Evolutionary conservation across 371 early-diverging fungal species (phyloP).

Genomic region (Nematocida minor): DNA sequence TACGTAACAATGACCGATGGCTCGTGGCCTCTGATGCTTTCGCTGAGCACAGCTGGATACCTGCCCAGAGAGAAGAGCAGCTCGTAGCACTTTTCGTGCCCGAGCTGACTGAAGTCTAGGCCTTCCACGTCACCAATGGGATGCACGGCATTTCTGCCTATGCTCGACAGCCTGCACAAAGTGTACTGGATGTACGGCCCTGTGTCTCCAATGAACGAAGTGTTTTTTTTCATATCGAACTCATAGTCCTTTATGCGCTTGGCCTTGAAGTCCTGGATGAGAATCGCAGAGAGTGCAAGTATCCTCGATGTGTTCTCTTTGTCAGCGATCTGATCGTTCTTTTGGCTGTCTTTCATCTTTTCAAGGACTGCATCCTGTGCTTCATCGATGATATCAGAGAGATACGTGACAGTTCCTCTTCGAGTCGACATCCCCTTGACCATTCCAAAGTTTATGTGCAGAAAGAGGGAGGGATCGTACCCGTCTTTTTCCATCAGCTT

Average conservation of each 20-base stretch:
- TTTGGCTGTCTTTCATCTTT: conserved; percentile 79
- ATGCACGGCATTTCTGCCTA: conserved; percentile 68
- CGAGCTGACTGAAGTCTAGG: conserved; percentile 66
- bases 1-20: conserved; percentile 85
- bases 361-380: conserved; percentile 82
- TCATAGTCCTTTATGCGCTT: conserved; percentile 90
- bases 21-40: conserved; percentile 69
- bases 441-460: conserved; percentile 91
- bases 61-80: conserved; percentile 75
- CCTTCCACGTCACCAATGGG: conserved; percentile 4
- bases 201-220: conserved; percentile 91
- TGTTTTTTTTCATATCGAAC: conserved; percentile 86
- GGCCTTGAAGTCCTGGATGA: conserved; percentile 88
- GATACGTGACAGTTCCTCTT: conserved; percentile 89
- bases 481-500: conserved; percentile 76
- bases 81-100: conserved; percentile 70
- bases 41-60: conserved; percentile 77
- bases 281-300: conserved; percentile 75
- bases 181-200: conserved; percentile 88
- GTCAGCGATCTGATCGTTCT: conserved; percentile 75
- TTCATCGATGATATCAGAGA: conserved; percentile 86
- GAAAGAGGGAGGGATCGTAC: conserved; percentile 69
- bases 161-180: conserved; percentile 67
- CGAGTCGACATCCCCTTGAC: conserved; percentile 89
- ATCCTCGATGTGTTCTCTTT: conserved; percentile 73